Conservation (phyloP, 495 filamentous ascomycete species). For the Umbilicaria muhlenbergii region DNA sequence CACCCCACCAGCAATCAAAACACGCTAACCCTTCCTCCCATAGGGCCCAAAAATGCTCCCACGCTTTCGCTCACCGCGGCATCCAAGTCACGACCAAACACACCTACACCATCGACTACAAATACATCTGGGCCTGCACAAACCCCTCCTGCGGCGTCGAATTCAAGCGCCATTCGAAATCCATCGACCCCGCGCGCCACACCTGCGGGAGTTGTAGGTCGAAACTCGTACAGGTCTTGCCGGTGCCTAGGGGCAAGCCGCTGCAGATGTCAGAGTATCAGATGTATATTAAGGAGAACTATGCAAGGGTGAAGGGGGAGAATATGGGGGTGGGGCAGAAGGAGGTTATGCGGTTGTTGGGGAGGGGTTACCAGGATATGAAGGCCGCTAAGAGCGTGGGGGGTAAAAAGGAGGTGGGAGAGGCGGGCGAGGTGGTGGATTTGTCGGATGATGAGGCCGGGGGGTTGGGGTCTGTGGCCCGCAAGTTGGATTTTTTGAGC, state of each 20-base stretch:
- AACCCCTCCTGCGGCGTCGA: slow-evolving; percentile 37
- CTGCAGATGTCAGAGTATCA: slow-evolving; percentile 39
- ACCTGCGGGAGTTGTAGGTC: slow-evolving; percentile 58
- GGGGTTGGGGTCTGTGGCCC: no score
- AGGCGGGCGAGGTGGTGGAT: slow-evolving; percentile 18
- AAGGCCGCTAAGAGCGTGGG: slow-evolving; percentile 12
- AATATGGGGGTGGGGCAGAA: slow-evolving; percentile 7
- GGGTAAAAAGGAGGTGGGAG: slow-evolving; percentile 22
- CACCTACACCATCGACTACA: slow-evolving; percentile 72
- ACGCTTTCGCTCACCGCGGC: slow-evolving; percentile 29
- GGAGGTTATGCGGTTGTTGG: slow-evolving; percentile 11
- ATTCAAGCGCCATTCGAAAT: slow-evolving; percentile 71
- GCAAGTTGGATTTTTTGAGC: no score
- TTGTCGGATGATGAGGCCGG: not conserved
- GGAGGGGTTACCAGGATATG: slow-evolving; percentile 9
- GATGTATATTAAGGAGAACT: slow-evolving; percentile 32
- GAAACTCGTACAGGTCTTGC: slow-evolving; percentile 59
- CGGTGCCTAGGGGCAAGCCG: slow-evolving; percentile 38
- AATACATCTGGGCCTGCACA: slow-evolving; percentile 75
- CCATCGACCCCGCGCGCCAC: slow-evolving; percentile 48
- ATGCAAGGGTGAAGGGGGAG: slow-evolving; percentile 8
- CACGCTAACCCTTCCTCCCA: not conserved
- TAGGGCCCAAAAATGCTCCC: slow-evolving; percentile 33
- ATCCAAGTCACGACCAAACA: slow-evolving; percentile 79
- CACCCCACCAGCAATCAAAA: not conserved